Percentiles rank a stretch among this genome's conserved stretches.
phyloP scores from a whole-genome alignment of 2,329 filamentous ascomycete genomes.

The Fusarium globosum region DNA sequence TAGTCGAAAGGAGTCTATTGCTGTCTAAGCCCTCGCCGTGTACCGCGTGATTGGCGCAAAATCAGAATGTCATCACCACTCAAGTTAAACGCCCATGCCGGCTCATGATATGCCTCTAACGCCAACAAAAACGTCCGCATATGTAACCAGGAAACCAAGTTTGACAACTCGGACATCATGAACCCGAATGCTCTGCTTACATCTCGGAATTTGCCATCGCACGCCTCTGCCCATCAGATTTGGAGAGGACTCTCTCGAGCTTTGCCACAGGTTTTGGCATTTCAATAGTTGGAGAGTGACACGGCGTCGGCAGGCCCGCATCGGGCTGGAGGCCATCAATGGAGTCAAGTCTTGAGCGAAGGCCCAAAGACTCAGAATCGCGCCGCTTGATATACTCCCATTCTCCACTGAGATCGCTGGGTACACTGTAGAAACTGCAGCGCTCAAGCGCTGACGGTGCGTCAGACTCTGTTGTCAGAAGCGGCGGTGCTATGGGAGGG shows the following conservation, averaged over 20 bases:
- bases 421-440: conserved; percentile 22
- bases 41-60: not conserved
- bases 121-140: conserved; percentile 2
- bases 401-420: conserved; percentile 18
- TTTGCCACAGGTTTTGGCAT: not conserved
- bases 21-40: conserved; percentile 16
- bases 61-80: conserved; percentile 3
- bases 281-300: not conserved
- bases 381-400: conserved; percentile 36
- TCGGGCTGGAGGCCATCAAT: not conserved
- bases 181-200: not conserved
- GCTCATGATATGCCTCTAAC: conserved; percentile 1
- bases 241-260: not conserved
- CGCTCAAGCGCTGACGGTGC: not conserved
- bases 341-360: not conserved
- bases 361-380: not conserved
- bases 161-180: not conserved
- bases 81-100: conserved; percentile 21
- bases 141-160: not conserved
- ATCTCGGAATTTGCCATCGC: not conserved
- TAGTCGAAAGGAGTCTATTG: conserved; percentile 5
- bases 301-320: not conserved
- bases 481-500: conserved; percentile 1
- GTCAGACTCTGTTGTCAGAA: conserved; percentile 7
- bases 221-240: conserved; percentile 7